These are phyloP conservation scores for Petunia hybrid DNA, from an alignment of 305 asterid species.

Conservation along the genomic window DNA sequence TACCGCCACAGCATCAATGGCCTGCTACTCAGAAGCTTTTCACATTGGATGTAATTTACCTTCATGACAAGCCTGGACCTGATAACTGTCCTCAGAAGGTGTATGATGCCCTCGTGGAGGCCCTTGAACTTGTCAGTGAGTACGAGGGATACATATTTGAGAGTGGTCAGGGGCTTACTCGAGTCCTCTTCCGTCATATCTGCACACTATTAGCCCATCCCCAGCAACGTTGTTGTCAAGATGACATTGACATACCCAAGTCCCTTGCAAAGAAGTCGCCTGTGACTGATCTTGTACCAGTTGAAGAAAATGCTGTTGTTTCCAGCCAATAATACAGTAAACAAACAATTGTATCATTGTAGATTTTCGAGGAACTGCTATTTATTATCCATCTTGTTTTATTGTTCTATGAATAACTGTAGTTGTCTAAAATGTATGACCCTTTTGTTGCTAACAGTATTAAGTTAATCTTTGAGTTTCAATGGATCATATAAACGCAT, in stretches of 20 bases:
- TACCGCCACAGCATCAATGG: constrained; percentile 66
- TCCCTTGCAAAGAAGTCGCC: constrained; percentile 65
- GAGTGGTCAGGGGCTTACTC: constrained; percentile 86
- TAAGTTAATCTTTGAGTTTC: not conserved
- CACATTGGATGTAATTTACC: constrained; percentile 86
- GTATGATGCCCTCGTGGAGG: constrained; percentile 86
- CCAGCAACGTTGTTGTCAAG: constrained; percentile 85
- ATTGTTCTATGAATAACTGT: too few species aligned
- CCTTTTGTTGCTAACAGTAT: not conserved
- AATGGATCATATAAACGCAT: not conserved
- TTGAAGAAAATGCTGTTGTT: constrained; percentile 55
- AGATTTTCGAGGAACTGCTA: not conserved
- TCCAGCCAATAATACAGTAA: constrained; percentile 51
- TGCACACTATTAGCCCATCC: constrained; percentile 78
- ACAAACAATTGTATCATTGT: constrained; percentile 15
- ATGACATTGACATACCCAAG: constrained; percentile 75
- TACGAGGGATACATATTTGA: constrained; percentile 83
- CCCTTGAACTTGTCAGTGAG: constrained; percentile 77
- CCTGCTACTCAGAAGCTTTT: constrained; percentile 70
- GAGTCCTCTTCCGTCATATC: constrained; percentile 77
- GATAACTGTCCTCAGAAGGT: constrained; percentile 88
- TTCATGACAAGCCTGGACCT: constrained; percentile 94
- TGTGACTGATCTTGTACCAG: constrained; percentile 47
- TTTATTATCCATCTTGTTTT: not conserved
- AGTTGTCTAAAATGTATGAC: not conserved